phyloP scores from a whole-genome alignment of 2,329 filamentous ascomycete genomes.

The Penicillium sp. region DNA sequence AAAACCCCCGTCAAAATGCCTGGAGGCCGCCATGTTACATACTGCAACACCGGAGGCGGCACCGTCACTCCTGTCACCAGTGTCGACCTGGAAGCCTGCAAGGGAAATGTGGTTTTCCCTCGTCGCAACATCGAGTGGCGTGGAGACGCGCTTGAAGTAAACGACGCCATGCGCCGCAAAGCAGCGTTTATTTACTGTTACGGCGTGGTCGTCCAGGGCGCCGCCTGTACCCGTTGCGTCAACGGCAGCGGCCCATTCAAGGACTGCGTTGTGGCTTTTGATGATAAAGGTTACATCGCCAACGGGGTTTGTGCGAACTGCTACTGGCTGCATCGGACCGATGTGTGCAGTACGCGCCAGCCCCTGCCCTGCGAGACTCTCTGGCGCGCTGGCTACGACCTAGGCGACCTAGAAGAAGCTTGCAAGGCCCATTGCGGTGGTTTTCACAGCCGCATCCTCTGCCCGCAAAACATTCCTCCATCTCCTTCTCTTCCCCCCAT shows the following conservation, averaged over 20 bases:
- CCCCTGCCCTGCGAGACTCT: neutral
- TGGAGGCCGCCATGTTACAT: neutral
- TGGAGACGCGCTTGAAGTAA: neutral
- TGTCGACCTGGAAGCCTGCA: neutral
- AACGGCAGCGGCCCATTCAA: neutral
- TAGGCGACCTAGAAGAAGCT: neutral
- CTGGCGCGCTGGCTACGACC: neutral
- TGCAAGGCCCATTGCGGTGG: neutral
- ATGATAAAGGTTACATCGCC: neutral
- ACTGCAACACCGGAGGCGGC: neutral
- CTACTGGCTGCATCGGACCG: constrained; percentile 3
- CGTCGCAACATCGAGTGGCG: constrained; percentile 4
- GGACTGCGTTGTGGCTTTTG: neutral
- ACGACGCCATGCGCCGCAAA: neutral
- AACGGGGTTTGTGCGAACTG: constrained; percentile 5
- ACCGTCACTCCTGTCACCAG: neutral
- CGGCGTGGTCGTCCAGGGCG: neutral
- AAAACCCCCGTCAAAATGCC: neutral
- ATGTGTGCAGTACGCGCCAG: neutral
- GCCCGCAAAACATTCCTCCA: no score
- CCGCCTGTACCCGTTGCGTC: neutral
- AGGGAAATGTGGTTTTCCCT: neutral
- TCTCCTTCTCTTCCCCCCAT: no score
- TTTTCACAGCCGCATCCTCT: neutral
- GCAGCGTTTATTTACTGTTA: constrained; percentile 1